phyloP scores from a whole-genome alignment of 495 filamentous ascomycete genomes.

The Saxophila tyrrhenica region DNA sequence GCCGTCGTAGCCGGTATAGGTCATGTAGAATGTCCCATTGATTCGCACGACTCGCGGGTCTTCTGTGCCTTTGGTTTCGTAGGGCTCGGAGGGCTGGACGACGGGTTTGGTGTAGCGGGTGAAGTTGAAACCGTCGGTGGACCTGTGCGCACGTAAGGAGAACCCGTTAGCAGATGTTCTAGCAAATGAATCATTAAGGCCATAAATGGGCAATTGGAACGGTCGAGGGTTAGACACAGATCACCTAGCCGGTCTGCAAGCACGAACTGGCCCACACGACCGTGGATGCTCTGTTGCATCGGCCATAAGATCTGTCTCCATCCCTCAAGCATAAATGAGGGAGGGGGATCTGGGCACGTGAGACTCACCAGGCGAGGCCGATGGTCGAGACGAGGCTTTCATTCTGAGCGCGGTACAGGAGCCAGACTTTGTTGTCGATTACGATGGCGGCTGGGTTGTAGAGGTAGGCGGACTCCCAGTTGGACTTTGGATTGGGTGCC shows the following conservation, averaged over 20 bases:
- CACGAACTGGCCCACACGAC: too few relatives aligned
- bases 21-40: slow-evolving; percentile 24
- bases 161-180: too few relatives aligned
- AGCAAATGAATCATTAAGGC: too few relatives aligned
- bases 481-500: slow-evolving; percentile 1
- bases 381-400: slow-evolving; percentile 1
- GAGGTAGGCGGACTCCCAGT: slow-evolving; percentile 10
- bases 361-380: slow-evolving; percentile 12
- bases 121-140: slow-evolving; percentile 8
- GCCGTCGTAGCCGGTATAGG: slow-evolving; percentile 22
- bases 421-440: slow-evolving; percentile 7
- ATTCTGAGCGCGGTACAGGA: slow-evolving; percentile 13
- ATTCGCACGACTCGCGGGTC: slow-evolving; percentile 18
- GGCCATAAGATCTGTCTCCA: too few relatives aligned
- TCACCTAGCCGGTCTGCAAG: too few relatives aligned
- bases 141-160: too few relatives aligned
- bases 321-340: too few relatives aligned
- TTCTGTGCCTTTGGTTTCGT: slow-evolving; percentile 5
- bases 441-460: slow-evolving; percentile 13
- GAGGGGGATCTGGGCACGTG: too few relatives aligned
- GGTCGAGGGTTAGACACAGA: too few relatives aligned
- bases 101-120: slow-evolving; percentile 4
- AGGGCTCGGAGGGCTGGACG: slow-evolving; percentile 8
- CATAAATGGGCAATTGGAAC: too few relatives aligned
- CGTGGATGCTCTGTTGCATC: too few relatives aligned